Evolutionary conservation across 2,329 filamentous ascomycete species (phyloP), one percentile per base, ranked within the genome.

Genomic region (Pseudogymnoascus sp.): DNA sequence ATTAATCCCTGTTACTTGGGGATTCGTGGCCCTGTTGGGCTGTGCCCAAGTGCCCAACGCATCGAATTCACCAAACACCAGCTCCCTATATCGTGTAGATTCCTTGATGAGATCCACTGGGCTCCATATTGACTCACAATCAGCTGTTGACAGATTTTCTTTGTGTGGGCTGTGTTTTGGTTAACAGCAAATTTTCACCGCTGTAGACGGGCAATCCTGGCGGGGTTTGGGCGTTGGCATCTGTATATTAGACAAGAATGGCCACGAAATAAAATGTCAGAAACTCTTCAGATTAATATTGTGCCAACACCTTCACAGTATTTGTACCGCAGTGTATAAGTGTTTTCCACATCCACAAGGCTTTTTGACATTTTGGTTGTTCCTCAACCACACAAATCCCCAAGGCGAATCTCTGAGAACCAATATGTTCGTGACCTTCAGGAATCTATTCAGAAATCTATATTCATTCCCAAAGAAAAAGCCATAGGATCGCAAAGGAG

Each of bases 401-500:
- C 50, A 33, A 57, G 50, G 50, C 50, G 50, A 57, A 57, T 33
- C 50, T 57, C 50, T 57, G n/a, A 33, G 50, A 57, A 57, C 50
- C 50, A 57, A 57, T 57, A 57, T 57, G 50, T 57, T 57, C 50
- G 50, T 57, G 50, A 57, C 50, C 50, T 57, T 57, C n/a, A 33
- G 28, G 50, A 57, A 57, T 33, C 50, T 57, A 11, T 57, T 57
- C 50, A 57, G 50, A 57, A 57, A 57, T 35, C 28, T 35, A 57
- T 57, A 57, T 57, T 57, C 50, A 57, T 57, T 35, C 50, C 50
- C 50, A 33, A 57, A 57, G 50, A 57, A 57, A 33, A 57, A 11
- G 50, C 50, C 50, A 57, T 57, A 57, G 50, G 50, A 57, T 33
- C 26, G 50, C 26, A 57, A 57, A 57, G 50, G 50, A 57, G 28